Evolutionary conservation across 805 yeast species (phyloP).

Genomic region (Saturnispora zaruensis): DNA sequence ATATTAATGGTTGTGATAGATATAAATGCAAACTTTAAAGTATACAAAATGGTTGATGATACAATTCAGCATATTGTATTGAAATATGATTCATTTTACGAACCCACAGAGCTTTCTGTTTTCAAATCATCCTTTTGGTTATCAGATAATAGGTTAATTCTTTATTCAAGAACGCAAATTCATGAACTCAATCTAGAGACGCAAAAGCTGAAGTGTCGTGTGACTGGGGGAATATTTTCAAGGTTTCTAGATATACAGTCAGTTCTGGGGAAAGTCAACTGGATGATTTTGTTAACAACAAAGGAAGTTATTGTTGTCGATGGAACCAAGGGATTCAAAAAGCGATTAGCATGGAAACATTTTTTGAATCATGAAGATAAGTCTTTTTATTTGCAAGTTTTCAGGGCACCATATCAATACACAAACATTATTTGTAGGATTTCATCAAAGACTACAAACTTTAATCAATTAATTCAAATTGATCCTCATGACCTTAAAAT

Average conservation of each 20-base stretch:
- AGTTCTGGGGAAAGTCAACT: slow-evolving; percentile 15
- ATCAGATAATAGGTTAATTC: slow-evolving; percentile 22
- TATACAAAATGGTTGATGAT: slow-evolving; percentile 25
- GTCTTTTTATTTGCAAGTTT: slow-evolving; percentile 35
- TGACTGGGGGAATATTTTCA: slow-evolving; percentile 49
- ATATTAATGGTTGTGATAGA: slow-evolving; percentile 39
- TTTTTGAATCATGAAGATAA: slow-evolving; percentile 46
- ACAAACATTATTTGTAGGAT: slow-evolving; percentile 22
- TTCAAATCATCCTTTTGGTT: slow-evolving; percentile 49
- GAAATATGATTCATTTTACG: slow-evolving; percentile 25
- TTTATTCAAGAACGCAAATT: slow-evolving; percentile 38
- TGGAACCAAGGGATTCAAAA: slow-evolving; percentile 28
- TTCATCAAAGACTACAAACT: slow-evolving; percentile 22
- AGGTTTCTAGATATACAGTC: slow-evolving; percentile 37
- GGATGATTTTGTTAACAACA: slow-evolving; percentile 53
- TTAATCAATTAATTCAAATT: slow-evolving; percentile 27
- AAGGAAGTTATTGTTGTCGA: slow-evolving; percentile 53
- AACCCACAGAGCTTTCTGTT: slow-evolving; percentile 44
- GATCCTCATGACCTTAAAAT: slow-evolving; percentile 17
- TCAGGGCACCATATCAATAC: neutral
- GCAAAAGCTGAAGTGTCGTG: slow-evolving; percentile 27
- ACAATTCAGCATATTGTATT: slow-evolving; percentile 6
- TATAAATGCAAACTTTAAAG: slow-evolving; percentile 42
- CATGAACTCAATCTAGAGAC: slow-evolving; percentile 25
- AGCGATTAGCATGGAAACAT: slow-evolving; percentile 69